Evolutionary conservation across 176 grass and related monocot species (phyloP).

Genomic region (Bothriochloa decipiens): DNA sequence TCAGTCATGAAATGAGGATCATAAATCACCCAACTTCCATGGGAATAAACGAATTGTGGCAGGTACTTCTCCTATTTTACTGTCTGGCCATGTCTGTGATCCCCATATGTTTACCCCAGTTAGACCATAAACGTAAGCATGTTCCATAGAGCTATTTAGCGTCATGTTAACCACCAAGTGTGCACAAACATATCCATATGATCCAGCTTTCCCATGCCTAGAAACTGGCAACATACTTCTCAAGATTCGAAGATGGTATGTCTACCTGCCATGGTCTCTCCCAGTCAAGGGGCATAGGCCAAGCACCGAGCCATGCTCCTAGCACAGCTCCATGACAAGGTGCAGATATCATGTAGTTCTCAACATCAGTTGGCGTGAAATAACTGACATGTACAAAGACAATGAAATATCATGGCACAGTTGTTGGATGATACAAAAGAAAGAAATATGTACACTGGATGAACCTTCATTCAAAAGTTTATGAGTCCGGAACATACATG

Average conservation of each 20-base stretch:
- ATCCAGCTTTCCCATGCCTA: not conserved
- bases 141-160: not conserved
- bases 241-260: not conserved
- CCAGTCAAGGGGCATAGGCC: constrained; percentile 99
- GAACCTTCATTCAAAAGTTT: not conserved
- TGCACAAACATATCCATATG: constrained; percentile 14
- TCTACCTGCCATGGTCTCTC: constrained; percentile 93
- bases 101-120: not conserved
- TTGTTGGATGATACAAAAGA: constrained; percentile 1
- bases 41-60: not conserved
- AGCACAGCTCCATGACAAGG: constrained; percentile 84
- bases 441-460: not conserved
- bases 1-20: not conserved
- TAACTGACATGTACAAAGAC: constrained; percentile 40
- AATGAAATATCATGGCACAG: not conserved
- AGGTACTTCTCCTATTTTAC: not conserved
- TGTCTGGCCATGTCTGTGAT: not conserved
- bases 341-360: constrained; percentile 74
- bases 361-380: constrained; percentile 52
- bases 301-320: constrained; percentile 92
- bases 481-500: constrained; percentile 53
- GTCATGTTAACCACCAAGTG: not conserved
- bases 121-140: not conserved
- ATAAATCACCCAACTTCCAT: not conserved
- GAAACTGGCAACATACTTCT: not conserved